Evolutionary conservation across 225 moss, liverwort and hornwort genomes (phyloP), one percentile per base, ranked within the genome.

Genomic region (Climacium dendroides): DNA sequence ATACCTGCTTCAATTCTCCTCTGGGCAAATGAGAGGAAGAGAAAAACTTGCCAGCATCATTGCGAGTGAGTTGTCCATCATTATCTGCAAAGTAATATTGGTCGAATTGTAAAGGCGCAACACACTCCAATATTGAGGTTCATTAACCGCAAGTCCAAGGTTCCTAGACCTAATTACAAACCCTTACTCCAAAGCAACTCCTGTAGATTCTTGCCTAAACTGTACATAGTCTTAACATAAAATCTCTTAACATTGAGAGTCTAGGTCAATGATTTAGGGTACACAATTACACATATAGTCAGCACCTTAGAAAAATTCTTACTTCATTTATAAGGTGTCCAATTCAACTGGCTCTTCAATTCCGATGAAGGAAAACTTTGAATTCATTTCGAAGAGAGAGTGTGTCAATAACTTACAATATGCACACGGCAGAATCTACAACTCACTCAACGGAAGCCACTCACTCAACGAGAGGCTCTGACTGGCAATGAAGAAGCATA

Each of bases 21-120:
- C 89, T 96, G 47, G 96, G 95, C 85, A 99, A 90, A 79, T 99
- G 87, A 41, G 98, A 97, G 63, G 93, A 88, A 50, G 96, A 95
- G 69, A 99, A 99, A 65, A 99, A 97, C 84, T 97, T 99, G 54
- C 97, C 98, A 81, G 98, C 95, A 90, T 99, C 98, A n/a, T 94
- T 91, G 63, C 97, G 97, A 60, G 98, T 97, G 55, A 99, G 93
- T 87, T 97, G 92, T 48, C 98, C 98, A 93, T 99, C 98, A 60
- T 91, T 88, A 91, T 99, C 98, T 97, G 95, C 73, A 32, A 58
- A 79, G 32, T 37, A 73, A 32, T 20, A 73, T 52, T 59, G n/a
- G 29, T 15, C 34, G 50, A 32, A 39, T 8, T 80, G 35, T 86
- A 11, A 76, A 77, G 54, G 11, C 41, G 32, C 43, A 62, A 11